phyloP scores from a whole-genome alignment of 257 asterid species.

The Voacanga thouarsii region DNA sequence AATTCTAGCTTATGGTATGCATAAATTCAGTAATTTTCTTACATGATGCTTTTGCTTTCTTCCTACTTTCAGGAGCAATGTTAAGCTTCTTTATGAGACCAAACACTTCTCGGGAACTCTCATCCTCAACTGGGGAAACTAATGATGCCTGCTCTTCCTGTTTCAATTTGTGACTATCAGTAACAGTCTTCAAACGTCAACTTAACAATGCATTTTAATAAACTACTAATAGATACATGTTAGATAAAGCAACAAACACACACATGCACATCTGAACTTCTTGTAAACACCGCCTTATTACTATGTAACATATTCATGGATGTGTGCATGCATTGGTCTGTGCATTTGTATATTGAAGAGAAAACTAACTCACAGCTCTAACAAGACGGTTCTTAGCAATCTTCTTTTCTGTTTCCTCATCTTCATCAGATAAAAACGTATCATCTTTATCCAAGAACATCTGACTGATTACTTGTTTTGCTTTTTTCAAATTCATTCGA shows the following conservation, averaged over 20 bases:
- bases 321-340: background rate
- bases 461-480: conserved; percentile 70
- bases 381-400: conserved; percentile 46
- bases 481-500: conserved; percentile 48
- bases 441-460: conserved; percentile 76
- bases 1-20: background rate
- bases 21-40: conserved; percentile 25
- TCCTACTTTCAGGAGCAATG: conserved; percentile 58
- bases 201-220: background rate
- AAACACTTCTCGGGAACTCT: conserved; percentile 73
- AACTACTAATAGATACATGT: background rate
- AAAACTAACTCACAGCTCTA: conserved; percentile 52
- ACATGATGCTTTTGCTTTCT: conserved; percentile 72
- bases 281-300: background rate
- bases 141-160: conserved; percentile 58
- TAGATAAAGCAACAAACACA: no score
- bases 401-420: conserved; percentile 49
- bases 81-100: conserved; percentile 85
- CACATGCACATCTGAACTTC: background rate
- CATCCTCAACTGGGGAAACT: conserved; percentile 70
- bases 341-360: background rate
- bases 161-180: conserved; percentile 14
- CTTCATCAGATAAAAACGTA: conserved; percentile 72
- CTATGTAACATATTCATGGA: no score
- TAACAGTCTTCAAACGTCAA: conserved; percentile 3